These are phyloP conservation scores for Penicillium glabrum DNA, from an alignment of 2,329 filamentous ascomycete species.

Conservation along the genomic window DNA sequence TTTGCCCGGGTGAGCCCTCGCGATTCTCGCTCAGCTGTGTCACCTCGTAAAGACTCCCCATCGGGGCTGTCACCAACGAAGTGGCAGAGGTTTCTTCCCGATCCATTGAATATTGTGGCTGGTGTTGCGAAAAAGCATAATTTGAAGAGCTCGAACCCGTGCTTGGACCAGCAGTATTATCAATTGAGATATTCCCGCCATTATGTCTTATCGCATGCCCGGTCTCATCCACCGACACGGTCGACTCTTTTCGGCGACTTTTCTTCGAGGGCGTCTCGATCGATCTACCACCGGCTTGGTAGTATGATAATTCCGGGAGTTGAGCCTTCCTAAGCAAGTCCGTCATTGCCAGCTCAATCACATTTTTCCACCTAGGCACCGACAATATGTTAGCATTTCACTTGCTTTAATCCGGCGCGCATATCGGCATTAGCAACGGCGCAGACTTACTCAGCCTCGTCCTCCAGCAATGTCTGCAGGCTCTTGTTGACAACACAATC, in stretches of 20 bases:
- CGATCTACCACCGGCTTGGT: constrained; percentile 32
- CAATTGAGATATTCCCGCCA: constrained; percentile 16
- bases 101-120: constrained; percentile 36
- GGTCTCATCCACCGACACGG: constrained; percentile 32
- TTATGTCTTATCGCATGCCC: constrained; percentile 17
- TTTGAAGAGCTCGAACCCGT: constrained; percentile 22
- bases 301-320: constrained; percentile 39
- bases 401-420: constrained; percentile 8
- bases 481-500: constrained; percentile 56
- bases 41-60: constrained; percentile 52
- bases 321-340: constrained; percentile 38
- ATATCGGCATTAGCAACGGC: constrained; percentile 15
- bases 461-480: constrained; percentile 49
- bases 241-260: constrained; percentile 34
- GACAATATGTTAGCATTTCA: neutral
- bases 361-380: constrained; percentile 36
- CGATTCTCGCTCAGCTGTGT: constrained; percentile 44
- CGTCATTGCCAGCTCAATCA: constrained; percentile 40
- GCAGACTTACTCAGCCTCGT: constrained; percentile 47
- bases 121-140: constrained; percentile 23
- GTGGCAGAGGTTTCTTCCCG: constrained; percentile 37
- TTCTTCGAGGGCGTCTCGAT: constrained; percentile 31
- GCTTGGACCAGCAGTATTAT: constrained; percentile 9
- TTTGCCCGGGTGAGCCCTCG: constrained; percentile 31
- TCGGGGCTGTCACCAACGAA: constrained; percentile 43